A percentile compares a stretch with the other conserved stretches of the same genome.
These are phyloP conservation scores for Fusarium sp. DNA, from an alignment of 2,329 filamentous ascomycete species.

Conservation along the genomic window DNA sequence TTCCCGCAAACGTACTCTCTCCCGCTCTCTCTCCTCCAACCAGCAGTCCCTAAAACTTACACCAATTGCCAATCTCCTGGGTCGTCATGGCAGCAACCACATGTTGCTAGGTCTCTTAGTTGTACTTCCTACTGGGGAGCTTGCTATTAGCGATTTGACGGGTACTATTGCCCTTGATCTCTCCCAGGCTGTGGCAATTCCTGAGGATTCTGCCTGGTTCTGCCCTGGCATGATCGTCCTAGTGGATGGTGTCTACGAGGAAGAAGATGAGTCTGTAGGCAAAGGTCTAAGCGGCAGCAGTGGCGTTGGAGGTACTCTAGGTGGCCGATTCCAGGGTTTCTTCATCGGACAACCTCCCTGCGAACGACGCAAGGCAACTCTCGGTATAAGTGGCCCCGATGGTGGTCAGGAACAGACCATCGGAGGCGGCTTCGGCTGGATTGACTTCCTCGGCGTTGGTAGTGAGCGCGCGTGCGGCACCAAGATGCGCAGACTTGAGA, in stretches of 20 bases:
- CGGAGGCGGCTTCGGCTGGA: slow-evolving; percentile 93
- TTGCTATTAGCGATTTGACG: slow-evolving; percentile 89
- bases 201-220: slow-evolving; percentile 91
- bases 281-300: slow-evolving; percentile 82
- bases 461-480: slow-evolving; percentile 87
- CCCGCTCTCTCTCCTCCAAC: slow-evolving; percentile 74
- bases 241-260: slow-evolving; percentile 96
- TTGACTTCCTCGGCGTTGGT: slow-evolving; percentile 93
- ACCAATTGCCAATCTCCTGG: slow-evolving; percentile 82
- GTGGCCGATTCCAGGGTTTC: slow-evolving; percentile 92
- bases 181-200: slow-evolving; percentile 84
- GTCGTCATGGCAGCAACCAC: slow-evolving; percentile 87
- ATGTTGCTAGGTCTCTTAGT: slow-evolving; percentile 89
- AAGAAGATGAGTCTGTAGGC: slow-evolving; percentile 82
- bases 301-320: slow-evolving; percentile 90
- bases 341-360: slow-evolving; percentile 93
- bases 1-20: slow-evolving; percentile 68
- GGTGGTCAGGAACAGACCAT: slow-evolving; percentile 74
- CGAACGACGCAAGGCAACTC: slow-evolving; percentile 84
- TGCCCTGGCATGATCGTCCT: slow-evolving; percentile 96
- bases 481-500: slow-evolving; percentile 87
- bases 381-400: slow-evolving; percentile 78
- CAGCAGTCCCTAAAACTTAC: slow-evolving; percentile 89
- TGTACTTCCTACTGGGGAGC: slow-evolving; percentile 83
- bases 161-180: slow-evolving; percentile 91